Base-by-base conservation (phyloP, 805 yeast species). In the Ogataea paradorogensis region DNA sequence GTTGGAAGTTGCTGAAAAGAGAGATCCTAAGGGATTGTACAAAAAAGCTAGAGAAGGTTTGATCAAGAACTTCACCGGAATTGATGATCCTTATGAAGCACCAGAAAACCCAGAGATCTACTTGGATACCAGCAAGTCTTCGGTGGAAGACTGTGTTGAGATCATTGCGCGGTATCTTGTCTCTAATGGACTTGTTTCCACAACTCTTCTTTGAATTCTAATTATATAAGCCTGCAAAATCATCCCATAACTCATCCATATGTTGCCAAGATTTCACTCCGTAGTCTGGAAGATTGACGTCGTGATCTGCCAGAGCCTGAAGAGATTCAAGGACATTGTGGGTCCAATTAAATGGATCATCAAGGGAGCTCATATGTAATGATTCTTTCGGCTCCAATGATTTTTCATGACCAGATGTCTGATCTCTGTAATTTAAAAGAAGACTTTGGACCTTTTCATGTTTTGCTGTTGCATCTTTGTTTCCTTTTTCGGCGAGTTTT, bases 11-110 rank as follows among this genome's bases (percentile, higher is more conserved):
- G 98, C 97, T 35, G 98, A 91, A 71, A 76, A 87, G 65, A 86
- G 98, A 69, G 98, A 91, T 65, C 98, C 98, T 48, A 91, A 91
- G 71, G 98, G 98, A 9, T 71, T 91, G 51, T 91, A 91, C 72
- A 89, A 89, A 67, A 91, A 91, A 74, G 98, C 98, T 13, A 80
- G 97, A 64, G 93, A 89, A 58, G 98, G 98, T 25, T 69, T 84
- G 46, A 90, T 90, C 63, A 86, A 86, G 66, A 95, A 90, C 59
- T 90, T 90, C 69, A 90, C 98, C 11, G 98, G 98, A 42, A 84
- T 90, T 42, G 81, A 89, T 49, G 97, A 96, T 9, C 98, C 98
- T 27, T 90, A 90, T 63, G 98, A 90, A 70, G 93, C 85, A 3
- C 98, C 98, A 35, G 83, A 74, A 51, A 56, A 65, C 25, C 87